Percentiles rank a stretch among this genome's conserved stretches.
Evolutionary conservation across 495 filamentous ascomycete species (phyloP).

Genomic region (Tetracladium setigerum): DNA sequence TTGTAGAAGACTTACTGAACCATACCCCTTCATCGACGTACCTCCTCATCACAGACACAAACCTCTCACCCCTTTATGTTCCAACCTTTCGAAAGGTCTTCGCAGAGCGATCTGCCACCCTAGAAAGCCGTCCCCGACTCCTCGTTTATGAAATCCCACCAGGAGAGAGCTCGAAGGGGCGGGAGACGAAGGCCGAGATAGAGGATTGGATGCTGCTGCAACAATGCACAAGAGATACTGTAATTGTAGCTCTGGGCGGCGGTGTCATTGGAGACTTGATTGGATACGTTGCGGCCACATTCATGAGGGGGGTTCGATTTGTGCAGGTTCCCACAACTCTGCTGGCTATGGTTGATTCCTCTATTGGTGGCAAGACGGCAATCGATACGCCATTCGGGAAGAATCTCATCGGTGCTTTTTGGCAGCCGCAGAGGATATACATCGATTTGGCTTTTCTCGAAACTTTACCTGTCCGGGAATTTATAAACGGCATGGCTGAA

Average conservation of each 20-base stretch:
- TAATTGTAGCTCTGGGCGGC: slow-evolving; percentile 92
- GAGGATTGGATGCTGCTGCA: slow-evolving; percentile 96
- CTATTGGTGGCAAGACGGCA: slow-evolving; percentile 96
- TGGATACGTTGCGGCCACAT: slow-evolving; percentile 93
- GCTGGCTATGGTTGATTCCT: slow-evolving; percentile 96
- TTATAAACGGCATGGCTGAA: slow-evolving; percentile 98
- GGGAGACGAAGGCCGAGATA: slow-evolving; percentile 87
- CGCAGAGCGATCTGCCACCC: slow-evolving; percentile 39
- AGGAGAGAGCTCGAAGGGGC: slow-evolving; percentile 87
- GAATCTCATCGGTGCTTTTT: slow-evolving; percentile 93
- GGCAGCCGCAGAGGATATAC: slow-evolving; percentile 89
- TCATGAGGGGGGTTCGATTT: slow-evolving; percentile 95
- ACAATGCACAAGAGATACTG: slow-evolving; percentile 86
- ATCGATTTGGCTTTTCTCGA: slow-evolving; percentile 92
- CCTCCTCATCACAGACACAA: slow-evolving; percentile 92
- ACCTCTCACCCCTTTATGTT: slow-evolving; percentile 75
- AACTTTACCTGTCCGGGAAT: slow-evolving; percentile 83
- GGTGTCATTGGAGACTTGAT: slow-evolving; percentile 98
- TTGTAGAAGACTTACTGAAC: slow-evolving; percentile 73
- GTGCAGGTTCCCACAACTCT: slow-evolving; percentile 95
- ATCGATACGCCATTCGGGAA: slow-evolving; percentile 97
- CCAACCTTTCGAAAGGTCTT: slow-evolving; percentile 69
- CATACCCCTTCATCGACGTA: slow-evolving; percentile 82
- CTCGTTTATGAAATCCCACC: slow-evolving; percentile 83
- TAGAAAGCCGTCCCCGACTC: slow-evolving; percentile 55